phyloP scores from a whole-genome alignment of 1,284 basidiomycete species.

The Trichosporon ovoides region DNA sequence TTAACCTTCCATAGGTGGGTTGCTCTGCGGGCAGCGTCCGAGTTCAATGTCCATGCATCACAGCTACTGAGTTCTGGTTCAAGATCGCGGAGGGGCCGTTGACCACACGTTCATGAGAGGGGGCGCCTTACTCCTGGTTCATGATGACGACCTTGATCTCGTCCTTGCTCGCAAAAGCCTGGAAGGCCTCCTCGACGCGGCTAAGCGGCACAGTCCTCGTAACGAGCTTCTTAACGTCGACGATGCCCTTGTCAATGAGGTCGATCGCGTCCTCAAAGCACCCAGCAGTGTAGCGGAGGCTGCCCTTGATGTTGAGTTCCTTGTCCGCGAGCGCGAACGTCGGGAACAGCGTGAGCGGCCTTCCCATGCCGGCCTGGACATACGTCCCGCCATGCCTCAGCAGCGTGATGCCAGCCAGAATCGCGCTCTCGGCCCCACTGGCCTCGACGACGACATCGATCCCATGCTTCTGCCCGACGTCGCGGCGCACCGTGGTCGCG shows the following conservation, averaged over 20 bases:
- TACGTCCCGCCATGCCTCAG: slow-evolving; percentile 56
- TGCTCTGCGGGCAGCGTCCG: too few relatives aligned
- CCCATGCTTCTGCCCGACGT: slow-evolving; percentile 54
- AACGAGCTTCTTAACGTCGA: slow-evolving; percentile 53
- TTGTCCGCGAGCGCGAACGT: slow-evolving; percentile 50
- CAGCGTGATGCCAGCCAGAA: slow-evolving; percentile 54
- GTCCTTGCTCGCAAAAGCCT: slow-evolving; percentile 49
- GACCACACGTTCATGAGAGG: too few relatives aligned
- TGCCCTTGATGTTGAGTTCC: slow-evolving; percentile 63
- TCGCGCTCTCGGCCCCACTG: slow-evolving; percentile 58
- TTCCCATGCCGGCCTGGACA: slow-evolving; percentile 28
- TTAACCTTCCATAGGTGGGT: too few relatives aligned
- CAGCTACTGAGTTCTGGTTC: too few relatives aligned
- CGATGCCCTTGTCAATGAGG: slow-evolving; percentile 51
- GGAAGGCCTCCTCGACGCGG: slow-evolving; percentile 51
- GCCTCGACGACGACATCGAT: slow-evolving; percentile 58
- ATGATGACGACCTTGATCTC: slow-evolving; percentile 33
- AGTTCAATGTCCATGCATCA: too few relatives aligned
- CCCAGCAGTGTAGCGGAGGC: slow-evolving; percentile 30
- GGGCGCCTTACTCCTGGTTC: slow-evolving; percentile 28
- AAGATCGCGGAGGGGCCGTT: too few relatives aligned
- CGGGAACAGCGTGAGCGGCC: slow-evolving; percentile 25
- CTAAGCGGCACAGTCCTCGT: slow-evolving; percentile 54
- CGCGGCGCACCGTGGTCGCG: slow-evolving; percentile 22
- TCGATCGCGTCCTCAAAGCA: slow-evolving; percentile 51